These are phyloP conservation scores for Chalciporus sphaerocephalus DNA, from an alignment of 768 basidiomycete species.

Conservation along the genomic window DNA sequence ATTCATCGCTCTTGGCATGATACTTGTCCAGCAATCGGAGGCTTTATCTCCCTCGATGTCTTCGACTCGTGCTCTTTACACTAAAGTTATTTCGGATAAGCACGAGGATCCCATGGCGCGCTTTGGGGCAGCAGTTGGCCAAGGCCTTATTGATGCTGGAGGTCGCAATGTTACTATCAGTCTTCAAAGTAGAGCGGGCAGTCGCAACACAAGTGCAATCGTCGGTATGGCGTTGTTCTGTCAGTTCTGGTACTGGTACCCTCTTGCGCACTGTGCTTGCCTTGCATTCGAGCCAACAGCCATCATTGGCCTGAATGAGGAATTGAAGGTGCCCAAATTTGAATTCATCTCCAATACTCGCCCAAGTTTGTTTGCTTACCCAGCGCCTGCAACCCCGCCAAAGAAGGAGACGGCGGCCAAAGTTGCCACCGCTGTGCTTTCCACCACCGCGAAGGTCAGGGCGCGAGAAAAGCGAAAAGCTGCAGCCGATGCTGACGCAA, in stretches of 20 bases:
- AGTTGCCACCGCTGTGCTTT: slow-evolving; percentile 91
- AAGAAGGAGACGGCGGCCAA: slow-evolving; percentile 91
- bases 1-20: slow-evolving; percentile 92
- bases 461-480: slow-evolving; percentile 92
- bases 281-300: slow-evolving; percentile 94
- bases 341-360: slow-evolving; percentile 87
- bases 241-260: slow-evolving; percentile 99
- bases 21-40: slow-evolving; percentile 94
- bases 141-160: slow-evolving; percentile 96
- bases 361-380: slow-evolving; percentile 92
- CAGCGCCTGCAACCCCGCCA: slow-evolving; percentile 76
- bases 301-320: slow-evolving; percentile 84
- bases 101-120: slow-evolving; percentile 99
- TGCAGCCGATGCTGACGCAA: slow-evolving; percentile 71
- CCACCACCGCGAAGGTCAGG: slow-evolving; percentile 95
- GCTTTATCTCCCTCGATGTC: slow-evolving; percentile 79
- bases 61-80: slow-evolving; percentile 77
- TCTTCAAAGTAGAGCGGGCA: slow-evolving; percentile 89
- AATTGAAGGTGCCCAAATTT: slow-evolving; percentile 90
- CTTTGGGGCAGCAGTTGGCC: slow-evolving; percentile 93
- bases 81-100: slow-evolving; percentile 89
- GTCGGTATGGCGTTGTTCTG: slow-evolving; percentile 98
- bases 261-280: slow-evolving; percentile 87
- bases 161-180: slow-evolving; percentile 95
- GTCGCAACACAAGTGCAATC: slow-evolving; percentile 87